A percentile compares a stretch with the other conserved stretches of the same genome.
These are phyloP conservation scores for Hyphopichia fennica DNA, from an alignment of 1,139 yeast species.

Conservation along the genomic window DNA sequence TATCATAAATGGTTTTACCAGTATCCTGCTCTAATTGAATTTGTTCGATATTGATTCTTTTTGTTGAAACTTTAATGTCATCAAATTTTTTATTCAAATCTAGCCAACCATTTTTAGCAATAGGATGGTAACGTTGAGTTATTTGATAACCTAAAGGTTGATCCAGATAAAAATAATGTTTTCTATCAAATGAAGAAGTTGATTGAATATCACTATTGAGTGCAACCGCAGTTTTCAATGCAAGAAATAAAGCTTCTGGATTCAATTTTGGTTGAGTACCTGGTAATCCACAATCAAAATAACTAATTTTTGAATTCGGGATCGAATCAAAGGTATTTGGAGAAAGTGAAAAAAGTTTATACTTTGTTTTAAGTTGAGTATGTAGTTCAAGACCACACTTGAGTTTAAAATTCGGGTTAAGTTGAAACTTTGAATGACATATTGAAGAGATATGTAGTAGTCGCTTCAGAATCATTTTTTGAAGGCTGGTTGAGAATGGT, in stretches of 20 bases:
- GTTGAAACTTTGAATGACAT: background rate
- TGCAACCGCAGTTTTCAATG: slow-evolving; percentile 73
- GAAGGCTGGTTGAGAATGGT: no score
- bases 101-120: slow-evolving; percentile 67
- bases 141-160: slow-evolving; percentile 96
- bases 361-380: slow-evolving; percentile 74
- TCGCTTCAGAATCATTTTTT: slow-evolving; percentile 7
- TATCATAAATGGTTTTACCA: slow-evolving; percentile 71
- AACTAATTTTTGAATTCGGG: slow-evolving; percentile 75
- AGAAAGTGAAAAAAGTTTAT: slow-evolving; percentile 74
- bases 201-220: slow-evolving; percentile 59
- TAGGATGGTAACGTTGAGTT: slow-evolving; percentile 84
- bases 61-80: slow-evolving; percentile 42
- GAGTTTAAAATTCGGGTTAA: slow-evolving; percentile 32
- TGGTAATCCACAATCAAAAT: slow-evolving; percentile 83
- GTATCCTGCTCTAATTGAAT: slow-evolving; percentile 94
- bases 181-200: slow-evolving; percentile 77
- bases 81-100: slow-evolving; percentile 52
- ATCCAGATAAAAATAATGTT: slow-evolving; percentile 94
- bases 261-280: slow-evolving; percentile 90
- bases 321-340: slow-evolving; percentile 45
- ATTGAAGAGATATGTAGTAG: slow-evolving; percentile 4
- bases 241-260: slow-evolving; percentile 69
- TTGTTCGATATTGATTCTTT: slow-evolving; percentile 60
- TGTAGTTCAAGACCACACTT: slow-evolving; percentile 94